Conservation (phyloP, 208 protist species). For the Leptomonas pyrrhocoris region DNA sequence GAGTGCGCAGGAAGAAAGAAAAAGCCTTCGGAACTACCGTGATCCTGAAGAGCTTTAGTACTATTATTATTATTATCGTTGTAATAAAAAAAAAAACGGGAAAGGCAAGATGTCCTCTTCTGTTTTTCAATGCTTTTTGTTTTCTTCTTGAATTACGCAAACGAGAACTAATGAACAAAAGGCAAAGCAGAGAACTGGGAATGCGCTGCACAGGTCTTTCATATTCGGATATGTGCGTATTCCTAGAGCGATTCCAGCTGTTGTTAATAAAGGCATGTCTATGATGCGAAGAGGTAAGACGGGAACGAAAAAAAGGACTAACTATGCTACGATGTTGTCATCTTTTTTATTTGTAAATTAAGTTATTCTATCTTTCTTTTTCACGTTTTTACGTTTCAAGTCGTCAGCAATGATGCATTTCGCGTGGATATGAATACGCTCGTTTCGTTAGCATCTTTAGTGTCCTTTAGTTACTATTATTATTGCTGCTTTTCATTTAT, state of each 20-base stretch:
- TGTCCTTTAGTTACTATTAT: neutral
- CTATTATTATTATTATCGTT: conserved; percentile 2
- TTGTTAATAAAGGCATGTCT: too few species aligned
- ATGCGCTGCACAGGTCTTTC: neutral
- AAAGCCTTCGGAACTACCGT: conserved; percentile 10
- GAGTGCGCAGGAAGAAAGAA: neutral
- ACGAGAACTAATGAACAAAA: too few species aligned
- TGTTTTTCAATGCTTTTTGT: neutral
- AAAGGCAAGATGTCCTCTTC: neutral
- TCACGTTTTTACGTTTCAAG: conserved; percentile 3
- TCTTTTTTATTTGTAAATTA: too few species aligned
- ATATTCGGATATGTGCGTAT: conserved; percentile 3
- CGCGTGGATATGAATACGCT: neutral
- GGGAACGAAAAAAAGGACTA: neutral
- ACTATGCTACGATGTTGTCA: too few species aligned
- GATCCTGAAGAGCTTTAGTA: conserved; percentile 8
- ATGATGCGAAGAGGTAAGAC: neutral
- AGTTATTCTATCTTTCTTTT: conserved; percentile 3
- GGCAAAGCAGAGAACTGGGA: neutral
- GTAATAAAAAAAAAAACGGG: neutral
- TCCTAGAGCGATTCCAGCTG: too few species aligned
- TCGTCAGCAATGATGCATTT: conserved; percentile 19
- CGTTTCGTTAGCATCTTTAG: neutral
- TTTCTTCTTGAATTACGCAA: neutral
- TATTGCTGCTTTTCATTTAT: neutral